Base-by-base conservation (phyloP, 108 stramenopile genomes). In the Mediolabrus comicus region DNA sequence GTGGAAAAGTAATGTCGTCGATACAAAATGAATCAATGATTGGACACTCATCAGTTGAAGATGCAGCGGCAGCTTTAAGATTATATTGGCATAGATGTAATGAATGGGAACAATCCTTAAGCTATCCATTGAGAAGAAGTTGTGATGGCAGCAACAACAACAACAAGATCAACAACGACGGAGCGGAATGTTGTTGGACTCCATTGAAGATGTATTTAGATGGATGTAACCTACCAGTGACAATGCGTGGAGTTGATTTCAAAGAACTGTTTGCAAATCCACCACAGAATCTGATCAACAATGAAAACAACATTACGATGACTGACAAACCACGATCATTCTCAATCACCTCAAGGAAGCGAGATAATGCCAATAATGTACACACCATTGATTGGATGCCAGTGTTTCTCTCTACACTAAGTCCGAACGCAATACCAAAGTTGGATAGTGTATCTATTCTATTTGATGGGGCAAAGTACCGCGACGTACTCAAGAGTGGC, bases 11-110 rank as follows among this genome's bases (percentile, higher is more conserved):
- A n/a, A 22, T 16, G 46, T 49, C 46, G 22, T 22, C 17, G 41
- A 53, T 25, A 11, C 46, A 62, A 28, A 67, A 46, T 49, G n/a
- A 59, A 25, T 53, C 69, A 0, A 52, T 16, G 11, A 29, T 78
- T n/a, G 83, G 83, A 12, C 83, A 83, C 53, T 75, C 69, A 34
- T 69, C 67, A 22, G 79, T 83, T 14, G 83, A 83, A 57, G 83
- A 83, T 58, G 83, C 83, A 16, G 79, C 72, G 9, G 79, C 83
- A 30, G 79, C 83, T 14, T 57, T 83, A 17, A 59, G 61, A 14
- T 29, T 83, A n/a, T 83, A 83, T 53, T 79, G 81, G 77, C 61
- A 79, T 46, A 66, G 38, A 33, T 46, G 26, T 30, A 26, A 32
- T 14, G 51, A 65, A 34, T 82, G 81, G 81, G 81, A 82, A 53